Conservation (phyloP, 257 asterid genomes). For the Primulina eburnea region DNA sequence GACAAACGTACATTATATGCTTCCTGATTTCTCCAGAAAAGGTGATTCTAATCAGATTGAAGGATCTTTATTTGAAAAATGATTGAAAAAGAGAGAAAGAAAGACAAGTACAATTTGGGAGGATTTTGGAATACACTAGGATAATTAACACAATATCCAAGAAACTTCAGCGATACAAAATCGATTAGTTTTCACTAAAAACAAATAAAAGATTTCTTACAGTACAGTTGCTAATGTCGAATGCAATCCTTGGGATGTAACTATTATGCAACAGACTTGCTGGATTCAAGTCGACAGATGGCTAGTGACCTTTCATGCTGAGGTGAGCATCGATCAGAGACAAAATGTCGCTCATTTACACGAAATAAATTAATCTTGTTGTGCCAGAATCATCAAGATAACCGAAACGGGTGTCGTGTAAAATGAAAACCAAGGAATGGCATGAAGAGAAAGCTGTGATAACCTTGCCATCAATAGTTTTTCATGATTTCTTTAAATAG, state of each 20-base stretch:
- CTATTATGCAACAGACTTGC: slow-evolving; percentile 14
- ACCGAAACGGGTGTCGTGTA: slow-evolving; percentile 2
- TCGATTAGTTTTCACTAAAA: slow-evolving; percentile 1
- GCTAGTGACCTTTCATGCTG: not conserved
- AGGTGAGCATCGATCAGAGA: not conserved
- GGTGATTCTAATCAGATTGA: not conserved
- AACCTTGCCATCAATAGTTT: slow-evolving; percentile 29
- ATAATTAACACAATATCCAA: not conserved
- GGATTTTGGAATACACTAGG: not conserved
- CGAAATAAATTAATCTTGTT: not conserved
- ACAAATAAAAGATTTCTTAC: not conserved
- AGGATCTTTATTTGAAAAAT: not conserved
- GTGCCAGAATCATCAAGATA: slow-evolving; percentile 2
- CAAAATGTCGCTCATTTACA: not conserved
- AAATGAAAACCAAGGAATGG: slow-evolving; percentile 1
- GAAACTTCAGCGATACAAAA: not conserved
- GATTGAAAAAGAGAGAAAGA: not conserved
- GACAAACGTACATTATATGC: too few species aligned
- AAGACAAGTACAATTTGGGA: not conserved
- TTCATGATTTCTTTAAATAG: slow-evolving; percentile 60
- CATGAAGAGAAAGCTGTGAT: not conserved
- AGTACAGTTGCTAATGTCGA: slow-evolving; percentile 3
- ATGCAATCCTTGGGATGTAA: slow-evolving; percentile 19
- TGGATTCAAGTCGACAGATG: not conserved
- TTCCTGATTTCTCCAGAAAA: too few species aligned